Percentiles rank a stretch among this genome's conserved stretches.
Evolutionary conservation across 768 basidiomycete species (phyloP).

Genomic region (Termitomyces sp.): DNA sequence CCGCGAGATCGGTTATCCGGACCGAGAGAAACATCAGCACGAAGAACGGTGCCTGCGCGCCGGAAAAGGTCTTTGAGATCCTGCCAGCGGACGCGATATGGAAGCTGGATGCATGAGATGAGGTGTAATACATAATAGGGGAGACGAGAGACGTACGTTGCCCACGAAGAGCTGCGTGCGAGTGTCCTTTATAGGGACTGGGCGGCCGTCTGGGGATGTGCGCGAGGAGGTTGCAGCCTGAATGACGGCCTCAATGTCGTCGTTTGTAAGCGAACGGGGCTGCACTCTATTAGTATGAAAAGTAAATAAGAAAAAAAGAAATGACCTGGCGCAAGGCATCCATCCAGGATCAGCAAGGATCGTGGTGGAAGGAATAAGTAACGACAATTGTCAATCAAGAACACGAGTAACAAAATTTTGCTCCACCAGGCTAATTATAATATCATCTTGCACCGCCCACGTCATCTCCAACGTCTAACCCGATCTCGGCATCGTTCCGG

Average conservation of each 20-base stretch:
- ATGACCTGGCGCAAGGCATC: not conserved
- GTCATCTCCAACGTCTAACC: not conserved
- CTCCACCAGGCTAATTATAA: constrained; percentile 16
- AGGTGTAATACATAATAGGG: not conserved
- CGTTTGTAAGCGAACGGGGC: constrained; percentile 55
- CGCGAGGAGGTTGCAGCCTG: constrained; percentile 81
- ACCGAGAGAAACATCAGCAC: constrained; percentile 74
- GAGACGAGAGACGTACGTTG: constrained; percentile 66
- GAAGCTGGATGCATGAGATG: constrained; percentile 53
- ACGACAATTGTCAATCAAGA: not conserved
- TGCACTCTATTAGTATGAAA: not conserved
- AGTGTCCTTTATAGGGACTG: constrained; percentile 66
- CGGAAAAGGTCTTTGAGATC: constrained; percentile 98
- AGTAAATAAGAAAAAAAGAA: not conserved
- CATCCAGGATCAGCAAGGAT: not conserved
- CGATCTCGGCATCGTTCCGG: not conserved
- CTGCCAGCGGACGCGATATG: constrained; percentile 98
- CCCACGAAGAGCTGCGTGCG: constrained; percentile 95
- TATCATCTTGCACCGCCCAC: not conserved
- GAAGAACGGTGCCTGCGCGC: constrained; percentile 85
- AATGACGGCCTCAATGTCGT: constrained; percentile 91
- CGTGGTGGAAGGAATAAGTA: not conserved
- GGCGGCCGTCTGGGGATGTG: constrained; percentile 44
- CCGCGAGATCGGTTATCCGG: constrained; percentile 92
- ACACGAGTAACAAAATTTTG: constrained; percentile 18